phyloP scores from a whole-genome alignment of 2,329 filamentous ascomycete genomes.

The Ceratocystis colombiana region DNA sequence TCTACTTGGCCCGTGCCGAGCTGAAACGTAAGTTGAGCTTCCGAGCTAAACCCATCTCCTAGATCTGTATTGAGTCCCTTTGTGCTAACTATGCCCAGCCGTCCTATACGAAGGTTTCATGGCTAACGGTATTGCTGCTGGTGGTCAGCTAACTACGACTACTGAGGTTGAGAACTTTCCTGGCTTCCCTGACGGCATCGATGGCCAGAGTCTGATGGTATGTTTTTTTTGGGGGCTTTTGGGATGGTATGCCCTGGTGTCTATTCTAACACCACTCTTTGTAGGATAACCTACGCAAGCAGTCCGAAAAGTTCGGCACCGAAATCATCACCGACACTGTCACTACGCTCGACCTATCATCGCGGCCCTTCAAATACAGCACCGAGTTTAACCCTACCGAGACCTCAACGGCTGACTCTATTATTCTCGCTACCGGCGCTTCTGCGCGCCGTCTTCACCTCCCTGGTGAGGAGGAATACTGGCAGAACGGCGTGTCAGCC shows the following conservation, averaged over 20 bases:
- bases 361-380: conserved; percentile 84
- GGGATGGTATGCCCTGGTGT: conserved; percentile 17
- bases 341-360: conserved; percentile 71
- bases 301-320: conserved; percentile 87
- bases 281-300: conserved; percentile 77
- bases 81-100: conserved; percentile 38
- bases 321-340: conserved; percentile 90
- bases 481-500: conserved; percentile 92
- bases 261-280: neutral
- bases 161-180: conserved; percentile 98
- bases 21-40: conserved; percentile 55
- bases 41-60: neutral
- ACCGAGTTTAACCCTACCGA: conserved; percentile 78
- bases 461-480: conserved; percentile 85
- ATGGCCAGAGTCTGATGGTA: conserved; percentile 78
- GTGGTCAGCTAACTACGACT: conserved; percentile 93
- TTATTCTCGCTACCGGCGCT: conserved; percentile 93
- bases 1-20: conserved; percentile 91
- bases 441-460: conserved; percentile 77
- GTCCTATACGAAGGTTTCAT: conserved; percentile 97
- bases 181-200: conserved; percentile 82
- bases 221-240: conserved; percentile 28
- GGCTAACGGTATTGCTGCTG: conserved; percentile 90
- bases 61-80: neutral
- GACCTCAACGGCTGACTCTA: conserved; percentile 75